Conservation (phyloP, 345 rosid genomes). For the Crucihimalaya himalaica region DNA sequence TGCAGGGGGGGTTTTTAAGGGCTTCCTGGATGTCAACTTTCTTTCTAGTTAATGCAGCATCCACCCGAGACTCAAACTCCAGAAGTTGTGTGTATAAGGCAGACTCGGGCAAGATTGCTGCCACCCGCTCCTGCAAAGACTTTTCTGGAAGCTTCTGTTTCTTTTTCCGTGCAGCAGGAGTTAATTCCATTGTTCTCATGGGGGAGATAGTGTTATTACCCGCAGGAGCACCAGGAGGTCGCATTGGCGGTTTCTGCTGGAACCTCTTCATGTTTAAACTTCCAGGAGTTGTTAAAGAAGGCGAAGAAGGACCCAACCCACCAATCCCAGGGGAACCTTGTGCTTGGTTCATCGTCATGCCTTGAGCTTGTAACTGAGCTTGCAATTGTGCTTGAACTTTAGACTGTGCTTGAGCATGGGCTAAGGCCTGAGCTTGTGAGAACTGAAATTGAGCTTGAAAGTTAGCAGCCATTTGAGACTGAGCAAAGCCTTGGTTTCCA, state of each 20-base stretch:
- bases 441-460: slow-evolving; percentile 73
- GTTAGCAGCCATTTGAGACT: slow-evolving; percentile 53
- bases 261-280: slow-evolving; percentile 56
- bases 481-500: slow-evolving; percentile 57
- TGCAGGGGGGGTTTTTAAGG: slow-evolving; percentile 83
- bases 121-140: slow-evolving; percentile 87
- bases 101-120: slow-evolving; percentile 94
- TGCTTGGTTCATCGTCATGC: slow-evolving; percentile 54
- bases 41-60: slow-evolving; percentile 87
- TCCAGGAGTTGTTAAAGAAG: slow-evolving; percentile 68
- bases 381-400: slow-evolving; percentile 74
- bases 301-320: slow-evolving; percentile 68
- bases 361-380: slow-evolving; percentile 80
- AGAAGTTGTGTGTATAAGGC: slow-evolving; percentile 96
- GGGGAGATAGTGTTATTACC: slow-evolving; percentile 58
- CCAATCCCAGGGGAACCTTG: slow-evolving; percentile 57
- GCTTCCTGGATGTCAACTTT: slow-evolving; percentile 97
- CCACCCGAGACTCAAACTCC: slow-evolving; percentile 91
- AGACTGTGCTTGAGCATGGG: slow-evolving; percentile 64
- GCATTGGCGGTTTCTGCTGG: slow-evolving; percentile 71
- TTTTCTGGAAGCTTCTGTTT: slow-evolving; percentile 95
- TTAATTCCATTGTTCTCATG: slow-evolving; percentile 75
- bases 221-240: slow-evolving; percentile 76
- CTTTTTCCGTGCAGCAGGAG: slow-evolving; percentile 77
- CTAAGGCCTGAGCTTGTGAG: slow-evolving; percentile 67